Evolutionary conservation across 495 filamentous ascomycete species (phyloP).

Genomic region (Letharia columbiana): DNA sequence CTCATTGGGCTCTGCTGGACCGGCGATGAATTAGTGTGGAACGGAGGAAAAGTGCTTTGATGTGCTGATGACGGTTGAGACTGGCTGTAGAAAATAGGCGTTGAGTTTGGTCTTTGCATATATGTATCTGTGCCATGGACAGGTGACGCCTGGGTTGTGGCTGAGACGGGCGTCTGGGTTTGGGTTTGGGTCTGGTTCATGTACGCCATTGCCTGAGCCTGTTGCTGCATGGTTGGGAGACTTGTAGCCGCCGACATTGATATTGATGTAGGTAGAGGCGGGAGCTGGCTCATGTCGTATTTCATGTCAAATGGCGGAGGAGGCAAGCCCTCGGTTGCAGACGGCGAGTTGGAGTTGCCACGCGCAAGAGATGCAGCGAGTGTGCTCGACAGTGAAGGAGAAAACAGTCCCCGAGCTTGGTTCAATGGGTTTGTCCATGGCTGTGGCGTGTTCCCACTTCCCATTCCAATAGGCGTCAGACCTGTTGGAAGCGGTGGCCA

Average conservation of each 20-base stretch:
- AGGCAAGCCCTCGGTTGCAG: slow-evolving; percentile 41
- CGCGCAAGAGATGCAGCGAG: slow-evolving; percentile 28
- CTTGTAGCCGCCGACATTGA: slow-evolving; percentile 38
- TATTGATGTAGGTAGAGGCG: slow-evolving; percentile 48
- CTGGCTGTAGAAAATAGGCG: slow-evolving; percentile 47
- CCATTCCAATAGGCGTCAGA: slow-evolving; percentile 46
- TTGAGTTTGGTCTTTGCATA: slow-evolving; percentile 49
- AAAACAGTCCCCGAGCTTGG: slow-evolving; percentile 44
- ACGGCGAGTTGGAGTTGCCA: slow-evolving; percentile 43
- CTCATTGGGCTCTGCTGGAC: slow-evolving; percentile 53
- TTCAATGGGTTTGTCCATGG: slow-evolving; percentile 37
- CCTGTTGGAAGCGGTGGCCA: slow-evolving; percentile 41
- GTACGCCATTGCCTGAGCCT: slow-evolving; percentile 20
- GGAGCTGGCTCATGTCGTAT: slow-evolving; percentile 52
- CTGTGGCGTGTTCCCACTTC: slow-evolving; percentile 41
- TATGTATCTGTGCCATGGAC: slow-evolving; percentile 57
- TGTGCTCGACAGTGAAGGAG: slow-evolving; percentile 41
- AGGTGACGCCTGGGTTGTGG: slow-evolving; percentile 50
- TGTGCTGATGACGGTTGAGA: slow-evolving; percentile 57
- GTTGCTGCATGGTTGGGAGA: slow-evolving; percentile 25
- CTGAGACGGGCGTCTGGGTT: slow-evolving; percentile 34
- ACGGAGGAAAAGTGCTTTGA: slow-evolving; percentile 51
- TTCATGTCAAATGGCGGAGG: slow-evolving; percentile 34
- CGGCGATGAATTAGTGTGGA: slow-evolving; percentile 47
- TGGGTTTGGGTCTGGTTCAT: slow-evolving; percentile 20